Evolutionary conservation across 345 rosid genomes (phyloP), one percentile per base, ranked within the genome.

Genomic region (Brassica nigra): DNA sequence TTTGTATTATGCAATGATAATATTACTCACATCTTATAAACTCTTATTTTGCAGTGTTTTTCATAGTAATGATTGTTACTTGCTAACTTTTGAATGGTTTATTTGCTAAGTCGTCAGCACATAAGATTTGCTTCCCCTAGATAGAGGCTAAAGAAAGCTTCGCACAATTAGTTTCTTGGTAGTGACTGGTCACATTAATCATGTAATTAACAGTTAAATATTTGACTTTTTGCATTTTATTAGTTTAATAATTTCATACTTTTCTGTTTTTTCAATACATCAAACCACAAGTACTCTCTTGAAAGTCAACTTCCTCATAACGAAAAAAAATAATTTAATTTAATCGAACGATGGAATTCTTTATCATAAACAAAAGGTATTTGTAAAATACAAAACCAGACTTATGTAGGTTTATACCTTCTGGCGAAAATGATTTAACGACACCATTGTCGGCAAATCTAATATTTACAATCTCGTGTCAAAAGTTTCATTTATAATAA

Each of bases 171-270:
- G 30, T 78, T 78, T 78, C 71, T 44, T 78, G 62, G 39, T 18
- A 58, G 55, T 23, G 55, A 72, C 61, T 58, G 4, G 73, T 78
- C 52, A 72, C 14, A 66, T 66, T 70, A 49, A 34, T 69, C 68
- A 76, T 61, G 62, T 34, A n/a, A 52, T 23, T 28, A 54, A 18
- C 66, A 52, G 64, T 66, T 4, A 49, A 12, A 62, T 54, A 74
- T 74, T 62, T 80, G 83, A 73, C 78, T 74, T 74, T 80, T 74
- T 36, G 59, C 49, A 28, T 68, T 74, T 3, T 36, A 62, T 28
- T 68, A 62, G 27, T 68, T 52, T 67, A 67, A 23, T 44, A 59
- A 23, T 73, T 73, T 54, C 63, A 68, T 18, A 74, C 42, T 57
- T 68, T 74, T 68, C 58, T 49, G 28, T 59, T 72, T 0, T 5